phyloP scores from a whole-genome alignment of 2,329 filamentous ascomycete species.

The Pseudogymnoascus sp. region DNA sequence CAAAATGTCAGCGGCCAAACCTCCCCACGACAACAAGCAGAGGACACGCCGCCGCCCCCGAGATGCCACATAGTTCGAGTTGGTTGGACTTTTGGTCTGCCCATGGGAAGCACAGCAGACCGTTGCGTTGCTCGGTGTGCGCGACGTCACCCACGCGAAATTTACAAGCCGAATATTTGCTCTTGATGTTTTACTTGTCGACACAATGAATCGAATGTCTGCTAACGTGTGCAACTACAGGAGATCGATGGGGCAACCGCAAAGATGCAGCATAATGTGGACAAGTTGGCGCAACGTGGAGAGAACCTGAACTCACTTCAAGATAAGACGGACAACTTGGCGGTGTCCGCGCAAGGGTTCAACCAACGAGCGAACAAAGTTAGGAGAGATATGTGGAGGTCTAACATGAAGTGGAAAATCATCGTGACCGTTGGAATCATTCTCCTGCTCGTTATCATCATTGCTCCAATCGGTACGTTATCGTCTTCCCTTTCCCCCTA shows the following conservation, averaged over 20 bases:
- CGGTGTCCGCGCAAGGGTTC: slow-evolving; percentile 88
- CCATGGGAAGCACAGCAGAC: neutral
- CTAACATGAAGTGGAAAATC: slow-evolving; percentile 99
- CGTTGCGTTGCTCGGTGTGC: neutral
- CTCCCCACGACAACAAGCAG: neutral
- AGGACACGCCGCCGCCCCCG: no score
- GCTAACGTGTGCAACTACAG: slow-evolving; percentile 39
- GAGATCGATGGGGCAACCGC: slow-evolving; percentile 96
- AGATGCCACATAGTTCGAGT: neutral
- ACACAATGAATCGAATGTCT: neutral
- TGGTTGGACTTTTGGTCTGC: neutral
- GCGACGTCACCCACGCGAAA: neutral
- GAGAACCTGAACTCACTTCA: slow-evolving; percentile 79
- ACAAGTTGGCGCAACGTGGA: slow-evolving; percentile 90
- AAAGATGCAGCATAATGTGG: slow-evolving; percentile 96
- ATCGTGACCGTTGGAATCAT: slow-evolving; percentile 75
- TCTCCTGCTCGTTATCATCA: slow-evolving; percentile 84
- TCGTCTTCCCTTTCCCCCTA: neutral
- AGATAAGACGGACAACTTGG: slow-evolving; percentile 91
- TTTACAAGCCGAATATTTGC: no score
- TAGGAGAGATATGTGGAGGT: slow-evolving; percentile 99
- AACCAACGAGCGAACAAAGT: slow-evolving; percentile 92
- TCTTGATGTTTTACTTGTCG: neutral
- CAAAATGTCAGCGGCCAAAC: neutral
- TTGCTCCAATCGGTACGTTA: slow-evolving; percentile 76